Percentiles rank a stretch among this genome's conserved stretches.
These are phyloP conservation scores for Arxiozyma slooffiae DNA, from an alignment of 1,139 yeast genomes.

Conservation along the genomic window DNA sequence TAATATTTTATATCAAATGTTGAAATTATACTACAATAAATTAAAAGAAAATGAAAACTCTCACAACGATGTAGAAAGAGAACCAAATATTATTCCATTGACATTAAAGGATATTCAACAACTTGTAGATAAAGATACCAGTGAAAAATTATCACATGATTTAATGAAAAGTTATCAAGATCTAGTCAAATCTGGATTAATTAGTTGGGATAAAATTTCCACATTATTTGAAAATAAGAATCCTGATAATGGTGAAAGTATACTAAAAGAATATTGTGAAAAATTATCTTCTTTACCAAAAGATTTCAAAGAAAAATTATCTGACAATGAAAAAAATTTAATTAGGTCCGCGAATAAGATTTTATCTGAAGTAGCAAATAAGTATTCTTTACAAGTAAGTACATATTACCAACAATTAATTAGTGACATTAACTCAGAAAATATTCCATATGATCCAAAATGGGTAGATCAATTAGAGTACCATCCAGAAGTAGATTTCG, in stretches of 20 bases:
- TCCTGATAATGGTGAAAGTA: conserved; percentile 17
- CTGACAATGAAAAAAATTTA: conserved; percentile 16
- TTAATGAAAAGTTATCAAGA: conserved; percentile 22
- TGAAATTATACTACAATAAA: conserved; percentile 19
- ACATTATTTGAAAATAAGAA: background rate
- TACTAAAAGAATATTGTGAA: conserved; percentile 15
- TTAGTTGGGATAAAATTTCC: conserved; percentile 11
- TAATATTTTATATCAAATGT: conserved; percentile 21
- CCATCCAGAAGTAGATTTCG: conserved; percentile 44
- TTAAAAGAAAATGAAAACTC: conserved; percentile 3
- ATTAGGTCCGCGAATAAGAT: conserved; percentile 21
- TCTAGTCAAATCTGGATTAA: conserved; percentile 16
- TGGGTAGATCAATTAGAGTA: conserved; percentile 48
- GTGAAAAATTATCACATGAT: conserved; percentile 12
- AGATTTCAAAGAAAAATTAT: conserved; percentile 17
- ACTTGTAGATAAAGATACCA: conserved; percentile 18
- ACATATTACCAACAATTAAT: conserved; percentile 20
- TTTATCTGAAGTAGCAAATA: conserved; percentile 16
- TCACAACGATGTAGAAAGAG: background rate
- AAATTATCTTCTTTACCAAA: conserved; percentile 17
- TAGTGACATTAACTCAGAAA: conserved; percentile 19
- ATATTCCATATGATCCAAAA: conserved; percentile 41
- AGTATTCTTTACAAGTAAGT: conserved; percentile 26
- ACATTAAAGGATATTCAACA: conserved; percentile 16
- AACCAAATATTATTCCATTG: conserved; percentile 10